A percentile compares a stretch with the other conserved stretches of the same genome.
Conservation (phyloP, 805 yeast species). For the Groenewaldozyma tartarivorans region DNA sequence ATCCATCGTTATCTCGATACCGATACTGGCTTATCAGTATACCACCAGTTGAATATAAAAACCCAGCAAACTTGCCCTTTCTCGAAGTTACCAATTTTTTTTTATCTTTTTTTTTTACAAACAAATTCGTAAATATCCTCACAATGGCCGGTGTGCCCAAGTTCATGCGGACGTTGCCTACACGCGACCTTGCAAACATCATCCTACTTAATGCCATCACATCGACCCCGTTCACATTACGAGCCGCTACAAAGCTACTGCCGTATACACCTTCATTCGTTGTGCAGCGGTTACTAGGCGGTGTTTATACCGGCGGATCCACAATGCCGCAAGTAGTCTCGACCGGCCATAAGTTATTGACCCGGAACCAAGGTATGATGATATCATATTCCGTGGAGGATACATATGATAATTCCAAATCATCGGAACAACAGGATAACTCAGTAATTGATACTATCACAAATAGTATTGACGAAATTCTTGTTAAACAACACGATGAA, state of each 20-base stretch:
- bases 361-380: slow-evolving; percentile 83
- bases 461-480: slow-evolving; percentile 55
- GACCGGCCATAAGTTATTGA: slow-evolving; percentile 58
- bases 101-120: too few relatives aligned
- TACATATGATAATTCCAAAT: slow-evolving; percentile 34
- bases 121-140: too few relatives aligned
- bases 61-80: too few relatives aligned
- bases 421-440: slow-evolving; percentile 20
- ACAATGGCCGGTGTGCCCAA: background rate
- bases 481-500: slow-evolving; percentile 45
- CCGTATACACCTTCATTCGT: slow-evolving; percentile 50
- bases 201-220: slow-evolving; percentile 26
- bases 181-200: slow-evolving; percentile 22
- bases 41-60: too few relatives aligned
- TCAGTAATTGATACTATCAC: slow-evolving; percentile 29
- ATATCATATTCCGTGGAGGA: slow-evolving; percentile 94
- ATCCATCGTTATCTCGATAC: too few relatives aligned
- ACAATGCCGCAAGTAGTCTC: slow-evolving; percentile 54
- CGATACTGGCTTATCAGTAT: too few relatives aligned
- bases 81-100: too few relatives aligned
- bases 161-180: slow-evolving; percentile 20
- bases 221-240: slow-evolving; percentile 24
- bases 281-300: slow-evolving; percentile 65
- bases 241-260: slow-evolving; percentile 24
- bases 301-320: slow-evolving; percentile 87